Conservation (phyloP, 73 alveolate species). For the Paramecium octaurelia region DNA sequence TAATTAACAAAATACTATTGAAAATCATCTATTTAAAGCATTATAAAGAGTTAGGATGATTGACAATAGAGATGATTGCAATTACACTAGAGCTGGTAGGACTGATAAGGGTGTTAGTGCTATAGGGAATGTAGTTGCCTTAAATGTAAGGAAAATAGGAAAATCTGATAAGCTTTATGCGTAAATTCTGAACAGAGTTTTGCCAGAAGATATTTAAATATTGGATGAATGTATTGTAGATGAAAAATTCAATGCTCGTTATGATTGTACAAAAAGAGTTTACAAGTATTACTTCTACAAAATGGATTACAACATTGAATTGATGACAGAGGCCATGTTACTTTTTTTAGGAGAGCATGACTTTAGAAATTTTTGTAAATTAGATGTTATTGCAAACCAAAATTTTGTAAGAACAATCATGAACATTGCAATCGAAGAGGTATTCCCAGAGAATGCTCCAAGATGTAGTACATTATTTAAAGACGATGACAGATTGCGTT, state of each 20-base stretch:
- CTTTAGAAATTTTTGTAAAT: conserved; percentile 93
- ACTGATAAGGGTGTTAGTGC: conserved; percentile 98
- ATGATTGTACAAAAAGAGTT: conserved; percentile 89
- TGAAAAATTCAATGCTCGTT: conserved; percentile 93
- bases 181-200: conserved; percentile 72
- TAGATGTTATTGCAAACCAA: conserved; percentile 68
- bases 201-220: conserved; percentile 90
- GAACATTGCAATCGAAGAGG: conserved; percentile 48
- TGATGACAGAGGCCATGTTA: conserved; percentile 79
- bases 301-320: conserved; percentile 75
- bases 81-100: conserved; percentile 91
- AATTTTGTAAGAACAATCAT: conserved; percentile 51
- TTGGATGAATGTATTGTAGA: conserved; percentile 81
- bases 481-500: conserved; percentile 39
- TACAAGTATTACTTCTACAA: conserved; percentile 89
- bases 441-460: conserved; percentile 34
- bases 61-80: conserved; percentile 41
- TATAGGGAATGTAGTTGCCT: conserved; percentile 88
- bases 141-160: conserved; percentile 66
- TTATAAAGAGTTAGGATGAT: conserved; percentile 52
- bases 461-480: not conserved
- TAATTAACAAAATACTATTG: conserved; percentile 30
- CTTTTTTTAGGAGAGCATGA: conserved; percentile 85
- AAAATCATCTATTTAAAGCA: conserved; percentile 42
- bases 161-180: conserved; percentile 8